Conservation (phyloP, 176 grass and related monocot genomes). For the Urochloa ruziziensis region DNA sequence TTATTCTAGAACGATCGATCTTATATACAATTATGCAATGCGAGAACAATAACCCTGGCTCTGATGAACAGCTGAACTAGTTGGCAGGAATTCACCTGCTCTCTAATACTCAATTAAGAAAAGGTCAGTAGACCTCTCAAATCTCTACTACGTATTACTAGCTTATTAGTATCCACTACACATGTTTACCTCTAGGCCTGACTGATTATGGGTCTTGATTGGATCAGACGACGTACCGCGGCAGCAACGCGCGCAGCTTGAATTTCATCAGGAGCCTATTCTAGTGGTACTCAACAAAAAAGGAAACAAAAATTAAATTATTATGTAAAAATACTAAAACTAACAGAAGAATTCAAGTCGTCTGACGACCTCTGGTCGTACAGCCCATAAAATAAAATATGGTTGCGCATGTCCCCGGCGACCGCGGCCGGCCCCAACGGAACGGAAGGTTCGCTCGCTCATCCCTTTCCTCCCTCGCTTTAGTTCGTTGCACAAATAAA, state of each 20-base stretch:
- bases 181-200: not conserved
- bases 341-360: not conserved
- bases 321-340: too few relatives aligned
- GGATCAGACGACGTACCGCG: not conserved
- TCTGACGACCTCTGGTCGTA: not conserved
- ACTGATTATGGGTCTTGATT: not conserved
- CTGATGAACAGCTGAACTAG: conserved; percentile 10
- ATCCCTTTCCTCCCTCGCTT: conserved; percentile 39
- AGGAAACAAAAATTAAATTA: too few relatives aligned
- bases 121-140: not conserved
- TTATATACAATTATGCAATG: not conserved
- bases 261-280: too few relatives aligned
- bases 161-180: not conserved
- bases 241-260: too few relatives aligned
- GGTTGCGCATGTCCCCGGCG: not conserved
- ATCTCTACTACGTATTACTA: not conserved
- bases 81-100: not conserved
- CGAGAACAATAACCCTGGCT: not conserved
- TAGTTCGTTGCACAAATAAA: conserved; percentile 22
- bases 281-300: too few relatives aligned
- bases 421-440: not conserved
- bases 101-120: not conserved
- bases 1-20: not conserved
- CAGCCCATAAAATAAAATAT: not conserved
- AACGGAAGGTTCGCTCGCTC: conserved; percentile 22